Base-by-base conservation (phyloP, 441 rosid species). In the Populus hybrid region DNA sequence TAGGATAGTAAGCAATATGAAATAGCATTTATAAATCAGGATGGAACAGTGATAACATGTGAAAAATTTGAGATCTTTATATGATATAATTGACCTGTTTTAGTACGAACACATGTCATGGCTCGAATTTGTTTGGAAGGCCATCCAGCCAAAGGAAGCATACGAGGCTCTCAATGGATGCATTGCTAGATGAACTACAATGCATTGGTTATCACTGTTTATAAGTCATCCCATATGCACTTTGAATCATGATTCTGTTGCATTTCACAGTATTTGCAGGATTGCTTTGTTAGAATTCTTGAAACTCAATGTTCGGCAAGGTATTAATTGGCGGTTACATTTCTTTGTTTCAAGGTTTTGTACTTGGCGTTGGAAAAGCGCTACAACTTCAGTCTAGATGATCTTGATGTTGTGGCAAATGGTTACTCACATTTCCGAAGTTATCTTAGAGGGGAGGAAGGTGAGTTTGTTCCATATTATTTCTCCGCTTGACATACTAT, bases 321-420 rank as follows among this genome's bases (percentile, higher is more conserved):
- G 14, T 34, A 61, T 24, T 46, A 38, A 61, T 26, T 54, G 23
- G 67, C 76, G 24, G 8, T 71, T 30, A 36, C 70, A 12, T 76
- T 73, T 72, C 75, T 66, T n/a, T 20, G 40, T 21, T 77, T 78
- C 50, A 80, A 92, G 98, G 89, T 91, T 68, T 81, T 95, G 69
- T 95, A 92, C 84, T 78, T 93, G 87, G 95, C 92, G 10, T 67
- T 95, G 88, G 98, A 93, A 86, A 93, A 93, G 80, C 94, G 95
- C 63, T 95, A 91, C 86, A 93, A 95, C 84, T 95, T 93, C 87
- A 95, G 92, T 79, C 77, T 95, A 21, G 80, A 86, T 65, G 94
- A 93, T 81, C 90, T 88, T 24, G 83, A 90, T 73, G 87, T 85
- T 66, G 97, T 92, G 76, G 95, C 95, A 65, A 92, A 93, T 84